Percentiles rank a stretch among this genome's conserved stretches.
Conservation (phyloP, 345 rosid genomes). For the Nasturtium officinale region DNA sequence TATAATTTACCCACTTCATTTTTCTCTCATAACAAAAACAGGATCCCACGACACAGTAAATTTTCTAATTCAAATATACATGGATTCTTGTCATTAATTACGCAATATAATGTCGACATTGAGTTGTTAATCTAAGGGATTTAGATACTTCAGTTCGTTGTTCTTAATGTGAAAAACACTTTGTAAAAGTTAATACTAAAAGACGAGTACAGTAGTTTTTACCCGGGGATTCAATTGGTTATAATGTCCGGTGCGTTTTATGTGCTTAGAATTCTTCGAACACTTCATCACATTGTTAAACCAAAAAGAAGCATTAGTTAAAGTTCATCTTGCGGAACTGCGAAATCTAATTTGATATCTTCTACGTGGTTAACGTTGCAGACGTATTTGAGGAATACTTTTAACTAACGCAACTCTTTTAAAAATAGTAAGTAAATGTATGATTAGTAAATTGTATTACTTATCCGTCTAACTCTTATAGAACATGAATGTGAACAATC, state of each 20-base stretch:
- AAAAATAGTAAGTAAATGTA: neutral
- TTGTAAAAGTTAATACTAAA: neutral
- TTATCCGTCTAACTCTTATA: neutral
- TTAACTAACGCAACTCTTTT: neutral
- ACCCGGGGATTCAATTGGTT: neutral
- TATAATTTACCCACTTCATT: slow-evolving; percentile 15
- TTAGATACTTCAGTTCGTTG: neutral
- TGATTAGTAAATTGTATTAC: neutral
- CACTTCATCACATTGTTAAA: slow-evolving; percentile 2
- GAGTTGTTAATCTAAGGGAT: neutral
- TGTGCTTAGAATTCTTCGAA: slow-evolving; percentile 3
- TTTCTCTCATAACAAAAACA: slow-evolving; percentile 10
- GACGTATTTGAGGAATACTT: neutral
- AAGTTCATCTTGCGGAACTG: slow-evolving; percentile 17
- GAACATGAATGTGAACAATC: neutral
- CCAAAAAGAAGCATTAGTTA: neutral
- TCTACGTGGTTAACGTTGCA: neutral
- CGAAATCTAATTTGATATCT: slow-evolving; percentile 6
- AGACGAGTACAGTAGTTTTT: neutral
- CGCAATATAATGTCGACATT: neutral
- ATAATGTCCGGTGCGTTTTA: slow-evolving; percentile 1
- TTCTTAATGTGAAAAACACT: neutral
- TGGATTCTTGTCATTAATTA: neutral
- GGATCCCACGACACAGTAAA: neutral
- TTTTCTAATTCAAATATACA: neutral